phyloP scores from a whole-genome alignment of 306 rosid species.

The Herpetospermum pedunculosum region DNA sequence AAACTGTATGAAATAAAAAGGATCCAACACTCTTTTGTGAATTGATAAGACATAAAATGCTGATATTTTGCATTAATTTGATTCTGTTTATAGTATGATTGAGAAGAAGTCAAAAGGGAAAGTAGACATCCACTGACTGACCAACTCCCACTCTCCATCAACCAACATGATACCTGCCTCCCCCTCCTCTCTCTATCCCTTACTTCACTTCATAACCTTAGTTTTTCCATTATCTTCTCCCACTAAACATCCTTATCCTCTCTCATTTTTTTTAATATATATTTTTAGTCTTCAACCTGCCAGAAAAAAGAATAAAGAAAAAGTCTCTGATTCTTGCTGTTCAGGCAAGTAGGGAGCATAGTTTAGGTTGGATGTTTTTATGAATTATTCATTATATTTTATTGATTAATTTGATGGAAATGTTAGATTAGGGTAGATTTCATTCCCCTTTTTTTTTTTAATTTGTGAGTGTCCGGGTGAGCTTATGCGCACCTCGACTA shows the following conservation, averaged over 20 bases:
- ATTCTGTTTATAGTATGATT: not conserved
- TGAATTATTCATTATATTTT: not conserved
- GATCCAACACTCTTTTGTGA: not conserved
- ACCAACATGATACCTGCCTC: conserved; percentile 10
- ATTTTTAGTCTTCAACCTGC: not conserved
- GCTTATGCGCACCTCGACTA: too few species aligned
- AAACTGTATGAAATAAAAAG: not conserved
- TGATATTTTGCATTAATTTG: not conserved
- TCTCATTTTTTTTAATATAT: not conserved
- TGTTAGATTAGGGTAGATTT: not conserved
- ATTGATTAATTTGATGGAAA: not conserved
- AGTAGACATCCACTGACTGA: conserved; percentile 9
- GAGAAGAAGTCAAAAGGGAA: not conserved
- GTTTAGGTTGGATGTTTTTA: not conserved
- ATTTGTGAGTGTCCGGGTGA: too few species aligned
- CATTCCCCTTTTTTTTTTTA: too few species aligned
- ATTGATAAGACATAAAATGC: not conserved
- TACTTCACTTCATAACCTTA: not conserved
- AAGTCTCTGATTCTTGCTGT: not conserved
- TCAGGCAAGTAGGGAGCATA: not conserved
- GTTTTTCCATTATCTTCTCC: conserved; percentile 6
- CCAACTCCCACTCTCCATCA: conserved; percentile 12
- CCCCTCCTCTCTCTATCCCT: not conserved
- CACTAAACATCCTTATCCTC: not conserved
- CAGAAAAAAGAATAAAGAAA: not conserved